Percentiles rank a stretch among this genome's conserved stretches.
Evolutionary conservation across 805 yeast species (phyloP).

Genomic region (Yamadazyma sp.): DNA sequence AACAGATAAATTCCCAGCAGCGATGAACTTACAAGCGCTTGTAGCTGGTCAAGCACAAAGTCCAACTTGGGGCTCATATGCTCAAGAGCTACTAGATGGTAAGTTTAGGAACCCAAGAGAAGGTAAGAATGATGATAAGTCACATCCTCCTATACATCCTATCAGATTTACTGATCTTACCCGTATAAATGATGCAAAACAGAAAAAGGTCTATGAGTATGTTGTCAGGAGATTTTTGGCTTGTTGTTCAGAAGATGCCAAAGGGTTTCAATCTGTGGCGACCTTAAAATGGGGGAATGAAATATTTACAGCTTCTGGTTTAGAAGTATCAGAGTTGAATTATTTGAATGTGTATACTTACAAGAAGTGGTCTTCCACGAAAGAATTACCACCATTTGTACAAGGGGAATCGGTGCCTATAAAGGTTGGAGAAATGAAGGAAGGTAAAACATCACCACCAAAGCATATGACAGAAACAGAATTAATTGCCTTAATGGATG

Average conservation of each 20-base stretch:
- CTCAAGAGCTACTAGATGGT: slow-evolving; percentile 38
- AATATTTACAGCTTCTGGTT: slow-evolving; percentile 66
- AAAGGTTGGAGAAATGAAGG: slow-evolving; percentile 53
- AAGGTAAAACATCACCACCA: slow-evolving; percentile 83
- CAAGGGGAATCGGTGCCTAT: slow-evolving; percentile 58
- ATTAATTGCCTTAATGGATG: slow-evolving; percentile 89
- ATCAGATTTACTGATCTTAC: slow-evolving; percentile 43
- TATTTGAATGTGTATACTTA: slow-evolving; percentile 80
- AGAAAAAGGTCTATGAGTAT: slow-evolving; percentile 78
- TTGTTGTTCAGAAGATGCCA: slow-evolving; percentile 88
- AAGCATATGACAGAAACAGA: slow-evolving; percentile 86
- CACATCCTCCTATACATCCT: slow-evolving; percentile 99
- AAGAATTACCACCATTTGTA: slow-evolving; percentile 60
- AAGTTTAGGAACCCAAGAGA: slow-evolving; percentile 65
- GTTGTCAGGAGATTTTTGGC: slow-evolving; percentile 85
- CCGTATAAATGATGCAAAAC: slow-evolving; percentile 34
- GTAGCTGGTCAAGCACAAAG: slow-evolving; percentile 59
- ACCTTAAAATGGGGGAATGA: slow-evolving; percentile 78
- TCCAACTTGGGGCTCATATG: slow-evolving; percentile 70
- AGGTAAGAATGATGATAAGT: slow-evolving; percentile 87
- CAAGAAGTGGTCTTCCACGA: slow-evolving; percentile 70
- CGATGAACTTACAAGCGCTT: slow-evolving; percentile 65
- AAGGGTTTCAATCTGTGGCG: slow-evolving; percentile 64
- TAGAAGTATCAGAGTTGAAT: slow-evolving; percentile 68
- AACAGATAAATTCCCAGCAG: slow-evolving; percentile 78